Base-by-base conservation (phyloP, 192 early-diverging fungal genomes). In the Coemansia sp. region DNA sequence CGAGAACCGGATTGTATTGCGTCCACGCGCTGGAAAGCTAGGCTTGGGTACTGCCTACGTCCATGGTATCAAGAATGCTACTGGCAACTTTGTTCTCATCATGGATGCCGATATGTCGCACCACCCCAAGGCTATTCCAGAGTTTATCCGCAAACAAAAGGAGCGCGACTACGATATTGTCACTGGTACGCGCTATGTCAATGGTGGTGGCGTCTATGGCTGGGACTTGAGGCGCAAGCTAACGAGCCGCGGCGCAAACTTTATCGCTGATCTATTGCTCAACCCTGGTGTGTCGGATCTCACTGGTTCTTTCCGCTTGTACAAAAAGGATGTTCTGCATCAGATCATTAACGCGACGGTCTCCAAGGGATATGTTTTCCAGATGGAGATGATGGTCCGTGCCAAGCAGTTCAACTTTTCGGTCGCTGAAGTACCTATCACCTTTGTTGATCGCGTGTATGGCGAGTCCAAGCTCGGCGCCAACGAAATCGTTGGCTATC, bases 61-160 rank as follows among this genome's bases (percentile, higher is more conserved):
- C 16, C 91, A 98, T 73, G 97, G 95, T 38, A 92, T 97, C 27
- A 87, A 97, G 77, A 89, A 90, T 75, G 94, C 94, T 12, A 96
- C 94, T 18, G 97, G 97, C 40, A 92, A 96, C 82, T 97, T 90
- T 86, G 85, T 97, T 38, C 93, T 99, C 68, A 97, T 99, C 73
- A 92, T 99, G 95, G 97, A 99, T 70, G 95, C 97, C 22, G 97
- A 99, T 73, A 95, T 99, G 89, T 97, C 95, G 27, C 97, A 99
- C 77, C 97, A 99, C 71, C 97, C 97, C 45, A 96, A 97, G 82
- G 96, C 94, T 59, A 99, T 99, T 50, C 93, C 96, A 24, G 87
- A 96, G 71, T 96, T 97, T 80, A 93, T 99, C 39, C 83, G 87
- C 86, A 89, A 78, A 78, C 97, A 99, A 76, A 86, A 89, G 72